Evolutionary conservation across 2,329 filamentous ascomycete species (phyloP).

Genomic region (Cercospora sesami): DNA sequence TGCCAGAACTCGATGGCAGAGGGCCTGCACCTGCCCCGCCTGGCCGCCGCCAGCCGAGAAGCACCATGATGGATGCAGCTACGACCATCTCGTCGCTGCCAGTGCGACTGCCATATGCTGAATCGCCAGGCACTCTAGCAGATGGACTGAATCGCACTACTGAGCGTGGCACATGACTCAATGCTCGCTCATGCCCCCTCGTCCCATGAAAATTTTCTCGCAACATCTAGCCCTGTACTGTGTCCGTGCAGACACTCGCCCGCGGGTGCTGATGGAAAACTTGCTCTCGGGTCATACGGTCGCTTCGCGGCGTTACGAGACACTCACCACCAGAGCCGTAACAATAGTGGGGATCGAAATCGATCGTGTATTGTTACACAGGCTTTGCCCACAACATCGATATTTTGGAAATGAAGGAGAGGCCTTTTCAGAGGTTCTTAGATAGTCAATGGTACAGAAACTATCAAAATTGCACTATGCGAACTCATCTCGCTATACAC

Average conservation of each 20-base stretch:
- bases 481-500: not conserved
- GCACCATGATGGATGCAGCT: slow-evolving; percentile 10
- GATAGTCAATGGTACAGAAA: not conserved
- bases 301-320: not conserved
- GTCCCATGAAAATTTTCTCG: not conserved
- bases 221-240: not conserved
- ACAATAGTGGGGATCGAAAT: not conserved
- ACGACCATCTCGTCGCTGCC: slow-evolving; percentile 8
- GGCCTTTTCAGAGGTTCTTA: not conserved
- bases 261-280: not conserved
- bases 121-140: not conserved
- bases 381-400: not conserved
- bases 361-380: not conserved
- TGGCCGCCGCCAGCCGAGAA: not conserved
- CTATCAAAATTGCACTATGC: not conserved
- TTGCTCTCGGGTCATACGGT: not conserved
- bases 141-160: not conserved
- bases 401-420: not conserved
- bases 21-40: slow-evolving; percentile 12
- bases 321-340: not conserved
- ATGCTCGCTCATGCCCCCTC: not conserved
- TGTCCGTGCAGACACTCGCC: not conserved
- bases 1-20: slow-evolving; percentile 17
- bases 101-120: not conserved
- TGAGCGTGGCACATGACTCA: not conserved